phyloP scores from a whole-genome alignment of 441 rosid genomes.

The Corymbia citriodora region DNA sequence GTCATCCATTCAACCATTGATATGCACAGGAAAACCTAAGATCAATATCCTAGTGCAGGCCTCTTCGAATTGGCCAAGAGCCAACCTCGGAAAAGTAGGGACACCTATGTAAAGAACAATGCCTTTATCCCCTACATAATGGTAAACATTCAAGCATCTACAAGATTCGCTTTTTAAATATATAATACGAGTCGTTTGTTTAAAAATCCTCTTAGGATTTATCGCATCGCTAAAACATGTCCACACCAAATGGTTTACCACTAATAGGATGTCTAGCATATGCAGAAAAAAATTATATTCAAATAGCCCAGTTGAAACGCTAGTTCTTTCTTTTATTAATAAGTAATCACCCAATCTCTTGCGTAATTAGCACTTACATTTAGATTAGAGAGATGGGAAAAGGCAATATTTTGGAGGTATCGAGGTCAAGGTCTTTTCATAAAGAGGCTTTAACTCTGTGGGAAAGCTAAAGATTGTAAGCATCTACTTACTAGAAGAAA shows the following conservation, averaged over 20 bases:
- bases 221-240: background rate
- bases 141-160: background rate
- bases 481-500: background rate
- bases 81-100: background rate
- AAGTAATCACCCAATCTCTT: background rate
- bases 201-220: background rate
- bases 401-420: background rate
- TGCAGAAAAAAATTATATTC: background rate
- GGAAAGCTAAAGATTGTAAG: background rate
- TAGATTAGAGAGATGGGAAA: background rate
- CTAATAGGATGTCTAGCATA: background rate
- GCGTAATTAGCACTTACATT: background rate
- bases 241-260: background rate
- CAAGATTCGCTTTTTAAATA: background rate
- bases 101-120: background rate
- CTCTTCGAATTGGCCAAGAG: background rate
- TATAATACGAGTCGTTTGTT: background rate
- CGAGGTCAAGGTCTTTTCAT: background rate
- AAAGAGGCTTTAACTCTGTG: background rate
- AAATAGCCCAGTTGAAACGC: background rate
- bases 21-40: background rate
- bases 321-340: background rate
- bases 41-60: background rate
- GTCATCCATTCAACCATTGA: background rate
- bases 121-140: background rate